Evolutionary conservation across 2,329 filamentous ascomycete genomes (phyloP).

Genomic region (Sporothrix dimorphospora): DNA sequence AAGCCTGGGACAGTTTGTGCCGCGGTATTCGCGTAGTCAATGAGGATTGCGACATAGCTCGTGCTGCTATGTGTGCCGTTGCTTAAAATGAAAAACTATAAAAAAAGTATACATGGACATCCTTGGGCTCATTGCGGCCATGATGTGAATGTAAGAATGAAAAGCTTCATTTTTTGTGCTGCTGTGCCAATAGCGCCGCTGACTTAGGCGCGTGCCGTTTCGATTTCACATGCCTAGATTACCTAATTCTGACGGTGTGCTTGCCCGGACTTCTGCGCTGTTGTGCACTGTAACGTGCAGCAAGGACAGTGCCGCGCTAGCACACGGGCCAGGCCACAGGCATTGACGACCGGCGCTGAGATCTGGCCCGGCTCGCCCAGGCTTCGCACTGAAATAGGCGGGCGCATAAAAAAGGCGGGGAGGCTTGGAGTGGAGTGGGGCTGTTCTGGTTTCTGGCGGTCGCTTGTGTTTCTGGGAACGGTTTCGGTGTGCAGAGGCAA

Average conservation of each 20-base stretch:
- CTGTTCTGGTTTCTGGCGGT: not conserved
- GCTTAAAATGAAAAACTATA: too few relatives aligned
- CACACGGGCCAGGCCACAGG: constrained; percentile 15
- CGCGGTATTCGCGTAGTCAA: not conserved
- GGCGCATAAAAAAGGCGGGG: constrained; percentile 41
- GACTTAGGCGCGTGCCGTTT: not conserved
- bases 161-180: not conserved
- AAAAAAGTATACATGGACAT: not conserved
- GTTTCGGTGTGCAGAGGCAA: constrained; percentile 21
- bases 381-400: not conserved
- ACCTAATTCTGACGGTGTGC: constrained; percentile 20
- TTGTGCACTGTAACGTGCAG: not conserved
- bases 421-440: constrained; percentile 3
- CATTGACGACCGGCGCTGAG: not conserved
- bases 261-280: not conserved
- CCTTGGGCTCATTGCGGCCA: not conserved
- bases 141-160: not conserved
- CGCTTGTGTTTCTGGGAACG: too few relatives aligned
- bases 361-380: not conserved
- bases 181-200: not conserved
- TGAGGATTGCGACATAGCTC: not conserved
- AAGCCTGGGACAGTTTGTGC: too few relatives aligned
- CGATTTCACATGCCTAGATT: constrained; percentile 18
- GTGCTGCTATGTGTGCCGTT: not conserved
- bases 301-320: not conserved